Evolutionary conservation across 2,329 filamentous ascomycete genomes (phyloP).

Genomic region (Colletotrichum acutatum): DNA sequence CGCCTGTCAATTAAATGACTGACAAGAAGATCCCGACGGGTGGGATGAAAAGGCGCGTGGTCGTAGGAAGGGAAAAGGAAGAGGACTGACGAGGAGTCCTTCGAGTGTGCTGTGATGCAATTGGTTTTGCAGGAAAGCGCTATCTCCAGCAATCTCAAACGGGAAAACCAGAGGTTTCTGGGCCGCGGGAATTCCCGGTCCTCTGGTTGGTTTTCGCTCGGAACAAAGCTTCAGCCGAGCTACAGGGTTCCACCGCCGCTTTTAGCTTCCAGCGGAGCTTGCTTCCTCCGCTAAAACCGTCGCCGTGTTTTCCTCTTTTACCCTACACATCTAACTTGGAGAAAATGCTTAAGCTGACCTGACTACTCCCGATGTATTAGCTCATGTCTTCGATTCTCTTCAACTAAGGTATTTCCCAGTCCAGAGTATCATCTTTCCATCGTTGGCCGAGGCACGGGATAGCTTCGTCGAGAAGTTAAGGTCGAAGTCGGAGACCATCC

Average conservation of each 20-base stretch:
- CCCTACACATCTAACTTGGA: too few relatives aligned
- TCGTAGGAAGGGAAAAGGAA: conserved; percentile 30
- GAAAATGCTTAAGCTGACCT: too few relatives aligned
- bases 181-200: conserved; percentile 34
- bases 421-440: too few relatives aligned
- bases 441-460: background rate
- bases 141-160: conserved; percentile 32
- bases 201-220: conserved; percentile 28
- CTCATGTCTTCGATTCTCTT: background rate
- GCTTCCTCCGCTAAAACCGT: background rate
- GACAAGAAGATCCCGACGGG: conserved; percentile 19
- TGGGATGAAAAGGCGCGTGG: conserved; percentile 7
- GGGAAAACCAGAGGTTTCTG: conserved; percentile 34
- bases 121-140: conserved; percentile 32
- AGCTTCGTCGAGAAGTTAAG: background rate
- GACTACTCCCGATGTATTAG: too few relatives aligned
- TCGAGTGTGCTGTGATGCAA: conserved; percentile 33
- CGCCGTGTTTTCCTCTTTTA: background rate
- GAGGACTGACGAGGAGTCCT: conserved; percentile 24
- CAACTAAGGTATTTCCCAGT: too few relatives aligned
- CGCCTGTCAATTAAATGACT: conserved; percentile 23
- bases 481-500: background rate
- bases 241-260: conserved; percentile 1
- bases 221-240: conserved; percentile 33
- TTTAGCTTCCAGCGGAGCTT: background rate